Evolutionary conservation across 176 grass and related monocot species (phyloP), one percentile per base, ranked within the genome.

Genomic region (Bolboschoenus planiculmis): DNA sequence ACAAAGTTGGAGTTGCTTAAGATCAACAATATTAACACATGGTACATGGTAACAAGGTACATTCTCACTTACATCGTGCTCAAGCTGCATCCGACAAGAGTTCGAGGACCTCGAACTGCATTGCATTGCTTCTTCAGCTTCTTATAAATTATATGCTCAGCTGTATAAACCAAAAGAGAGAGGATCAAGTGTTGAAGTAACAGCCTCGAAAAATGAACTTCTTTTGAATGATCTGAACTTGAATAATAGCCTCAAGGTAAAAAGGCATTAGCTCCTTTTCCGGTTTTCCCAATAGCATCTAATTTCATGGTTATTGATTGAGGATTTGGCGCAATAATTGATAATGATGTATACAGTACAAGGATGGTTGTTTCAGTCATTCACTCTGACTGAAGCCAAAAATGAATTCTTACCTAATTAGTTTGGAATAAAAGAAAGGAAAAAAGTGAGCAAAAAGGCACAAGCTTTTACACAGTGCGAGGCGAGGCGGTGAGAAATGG

Each of bases 21-120:
- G 10, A 37, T n/a, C 31, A 26, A 79, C 46, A 65, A 35, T 35
- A 53, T 18, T 7, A 31, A 0, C 2, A 9, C 16, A 39, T 29
- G 18, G 4, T 1, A 11, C 27, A 10, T 4, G 39, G n/a, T 0
- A 78, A 77, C 34, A 72, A 50, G 0, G 54, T 6, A 36, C 13
- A 64, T 3, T 55, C 4, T n/a, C 6, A 81, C 88, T 91, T 83
- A 97, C 94, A 51, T 94, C 94, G 67, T 91, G 86, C 80, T 97
- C 88, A 30, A 97, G 94, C 84, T 88, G 95, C 66, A 83, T 37
- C 65, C 90, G 85, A 78, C 83, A 85, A 7, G 90, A 80, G 42
- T 68, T 51, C 10, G 31, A 62, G 47, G 67, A 66, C 72, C 20
- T 86, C 29, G 57, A 78, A 43, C 59, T 60, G 57, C 51, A 61